Percentiles rank a stretch among this genome's conserved stretches.
Conservation (phyloP, 2,329 filamentous ascomycete species). For the Colletotrichum cordylinicola region DNA sequence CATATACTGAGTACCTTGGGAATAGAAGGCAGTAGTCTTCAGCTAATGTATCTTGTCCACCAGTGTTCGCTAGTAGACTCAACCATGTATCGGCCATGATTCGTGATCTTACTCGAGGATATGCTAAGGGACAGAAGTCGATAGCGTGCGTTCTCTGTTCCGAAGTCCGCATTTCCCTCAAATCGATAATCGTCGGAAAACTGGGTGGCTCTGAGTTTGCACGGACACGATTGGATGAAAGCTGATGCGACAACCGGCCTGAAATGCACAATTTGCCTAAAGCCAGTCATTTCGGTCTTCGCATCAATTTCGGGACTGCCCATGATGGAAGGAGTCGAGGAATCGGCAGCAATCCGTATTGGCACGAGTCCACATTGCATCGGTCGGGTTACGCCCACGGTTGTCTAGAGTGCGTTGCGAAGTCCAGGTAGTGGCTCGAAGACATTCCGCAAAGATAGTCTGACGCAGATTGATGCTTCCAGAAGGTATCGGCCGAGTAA, state of each 20-base stretch:
- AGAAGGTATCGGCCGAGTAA: background rate
- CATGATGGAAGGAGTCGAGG: background rate
- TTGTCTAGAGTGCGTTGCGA: background rate
- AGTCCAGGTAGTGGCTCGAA: background rate
- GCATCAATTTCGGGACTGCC: background rate
- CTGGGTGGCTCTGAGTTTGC: background rate
- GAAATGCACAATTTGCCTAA: background rate
- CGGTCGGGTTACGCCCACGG: background rate
- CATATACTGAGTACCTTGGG: background rate
- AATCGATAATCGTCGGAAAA: background rate
- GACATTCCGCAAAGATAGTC: background rate
- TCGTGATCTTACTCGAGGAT: background rate
- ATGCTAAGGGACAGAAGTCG: background rate
- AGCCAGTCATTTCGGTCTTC: background rate
- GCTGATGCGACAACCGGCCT: background rate
- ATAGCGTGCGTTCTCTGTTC: background rate
- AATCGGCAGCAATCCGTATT: background rate
- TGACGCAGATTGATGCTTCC: background rate
- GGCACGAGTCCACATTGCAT: background rate
- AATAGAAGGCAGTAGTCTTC: background rate
- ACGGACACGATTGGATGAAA: background rate
- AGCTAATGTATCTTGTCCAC: background rate
- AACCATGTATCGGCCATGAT: background rate
- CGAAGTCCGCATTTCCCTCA: background rate
- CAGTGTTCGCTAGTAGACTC: background rate